phyloP scores from a whole-genome alignment of 345 rosid species.

The Hibiscus mutabilis region DNA sequence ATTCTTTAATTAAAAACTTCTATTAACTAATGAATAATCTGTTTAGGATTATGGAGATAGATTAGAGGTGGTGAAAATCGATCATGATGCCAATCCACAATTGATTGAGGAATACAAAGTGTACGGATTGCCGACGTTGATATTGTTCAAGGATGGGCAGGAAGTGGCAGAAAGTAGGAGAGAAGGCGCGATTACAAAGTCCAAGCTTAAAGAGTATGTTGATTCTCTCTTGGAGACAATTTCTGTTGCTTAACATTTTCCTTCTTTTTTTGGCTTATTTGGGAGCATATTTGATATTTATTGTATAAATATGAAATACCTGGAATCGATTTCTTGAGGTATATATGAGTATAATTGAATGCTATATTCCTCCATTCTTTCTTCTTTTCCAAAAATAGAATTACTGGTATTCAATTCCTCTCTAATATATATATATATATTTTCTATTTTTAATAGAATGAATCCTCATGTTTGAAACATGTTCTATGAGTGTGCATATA shows the following conservation, averaged over 20 bases:
- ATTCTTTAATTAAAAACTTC: neutral
- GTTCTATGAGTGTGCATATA: neutral
- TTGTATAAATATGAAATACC: neutral
- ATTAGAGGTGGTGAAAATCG: constrained; percentile 67
- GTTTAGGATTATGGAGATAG: constrained; percentile 37
- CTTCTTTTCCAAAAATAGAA: neutral
- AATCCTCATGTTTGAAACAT: neutral
- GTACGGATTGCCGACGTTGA: constrained; percentile 73
- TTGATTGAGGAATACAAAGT: constrained; percentile 62
- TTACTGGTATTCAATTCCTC: neutral
- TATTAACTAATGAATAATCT: neutral
- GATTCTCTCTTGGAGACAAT: constrained; percentile 48
- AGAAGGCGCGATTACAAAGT: constrained; percentile 81
- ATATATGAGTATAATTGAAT: neutral
- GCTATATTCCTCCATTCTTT: neutral
- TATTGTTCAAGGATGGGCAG: constrained; percentile 65
- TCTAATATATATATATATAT: too few relatives aligned
- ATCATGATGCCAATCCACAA: constrained; percentile 46
- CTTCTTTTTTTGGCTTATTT: too few relatives aligned
- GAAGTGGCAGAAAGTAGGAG: constrained; percentile 73
- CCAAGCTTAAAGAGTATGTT: constrained; percentile 63
- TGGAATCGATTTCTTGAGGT: neutral
- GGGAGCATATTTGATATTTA: too few relatives aligned
- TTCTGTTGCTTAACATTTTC: constrained; percentile 35
- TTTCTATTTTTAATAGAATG: neutral